Conservation (phyloP, 2,329 filamentous ascomycete species). For the Monosporascus sp. region DNA sequence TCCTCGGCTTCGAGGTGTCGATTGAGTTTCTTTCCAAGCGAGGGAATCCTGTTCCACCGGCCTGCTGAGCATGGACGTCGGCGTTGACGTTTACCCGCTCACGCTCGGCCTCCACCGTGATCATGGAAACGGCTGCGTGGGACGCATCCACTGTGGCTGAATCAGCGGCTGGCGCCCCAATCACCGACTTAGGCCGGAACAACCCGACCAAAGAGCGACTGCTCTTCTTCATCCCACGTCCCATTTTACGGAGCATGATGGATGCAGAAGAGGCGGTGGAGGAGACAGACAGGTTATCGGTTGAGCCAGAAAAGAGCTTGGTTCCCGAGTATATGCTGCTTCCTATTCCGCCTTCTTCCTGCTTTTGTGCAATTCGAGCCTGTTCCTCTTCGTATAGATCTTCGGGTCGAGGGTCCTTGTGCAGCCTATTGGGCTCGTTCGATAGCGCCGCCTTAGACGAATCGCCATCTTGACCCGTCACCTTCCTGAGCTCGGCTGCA, state of each 20-base stretch:
- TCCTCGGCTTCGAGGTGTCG: conserved; percentile 49
- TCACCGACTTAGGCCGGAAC: conserved; percentile 88
- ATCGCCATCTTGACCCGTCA: conserved; percentile 54
- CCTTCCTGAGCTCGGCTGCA: conserved; percentile 80
- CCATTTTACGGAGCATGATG: conserved; percentile 97
- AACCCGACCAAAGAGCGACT: conserved; percentile 86
- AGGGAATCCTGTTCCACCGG: conserved; percentile 75
- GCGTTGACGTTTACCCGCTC: conserved; percentile 74
- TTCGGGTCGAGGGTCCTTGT: conserved; percentile 56
- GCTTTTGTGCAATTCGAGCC: conserved; percentile 81
- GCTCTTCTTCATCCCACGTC: conserved; percentile 94
- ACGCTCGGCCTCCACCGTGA: conserved; percentile 90
- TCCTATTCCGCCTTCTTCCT: conserved; percentile 87
- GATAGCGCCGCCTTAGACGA: conserved; percentile 16
- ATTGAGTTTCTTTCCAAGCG: conserved; percentile 78
- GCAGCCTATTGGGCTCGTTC: conserved; percentile 50
- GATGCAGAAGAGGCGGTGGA: conserved; percentile 87
- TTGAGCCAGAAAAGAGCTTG: conserved; percentile 82
- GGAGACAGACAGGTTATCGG: conserved; percentile 88
- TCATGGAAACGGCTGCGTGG: conserved; percentile 85
- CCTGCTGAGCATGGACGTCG: conserved; percentile 60
- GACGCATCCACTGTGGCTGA: conserved; percentile 59
- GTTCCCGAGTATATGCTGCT: conserved; percentile 89
- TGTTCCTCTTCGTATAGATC: conserved; percentile 82
- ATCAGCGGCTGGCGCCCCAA: conserved; percentile 71